A percentile compares a stretch with the other conserved stretches of the same genome.
These are phyloP conservation scores for Wallemia hederae DNA, from an alignment of 1,284 basidiomycete species.

Conservation along the genomic window DNA sequence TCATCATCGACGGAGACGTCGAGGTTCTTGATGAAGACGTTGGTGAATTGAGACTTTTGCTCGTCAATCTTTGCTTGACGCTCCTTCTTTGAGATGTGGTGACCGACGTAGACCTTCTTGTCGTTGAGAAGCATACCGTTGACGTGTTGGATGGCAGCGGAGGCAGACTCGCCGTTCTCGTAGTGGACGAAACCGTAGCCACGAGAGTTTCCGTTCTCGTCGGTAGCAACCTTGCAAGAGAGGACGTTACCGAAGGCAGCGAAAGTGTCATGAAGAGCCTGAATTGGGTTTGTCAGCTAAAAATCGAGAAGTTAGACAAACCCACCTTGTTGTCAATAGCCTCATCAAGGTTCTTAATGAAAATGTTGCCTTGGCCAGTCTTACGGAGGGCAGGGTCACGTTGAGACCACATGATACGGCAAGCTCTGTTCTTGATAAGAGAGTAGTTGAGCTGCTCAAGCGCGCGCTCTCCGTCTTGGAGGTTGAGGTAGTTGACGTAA, in stretches of 20 bases:
- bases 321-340: slow-evolving; percentile 89
- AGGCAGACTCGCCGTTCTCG: slow-evolving; percentile 87
- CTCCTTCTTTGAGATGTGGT: slow-evolving; percentile 95
- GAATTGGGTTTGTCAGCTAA: background rate
- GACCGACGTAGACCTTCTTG: slow-evolving; percentile 94
- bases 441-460: slow-evolving; percentile 99
- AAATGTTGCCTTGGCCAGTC: slow-evolving; percentile 98
- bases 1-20: slow-evolving; percentile 59
- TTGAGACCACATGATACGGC: slow-evolving; percentile 99
- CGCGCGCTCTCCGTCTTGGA: slow-evolving; percentile 90
- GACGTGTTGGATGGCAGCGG: slow-evolving; percentile 87
- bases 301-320: slow-evolving; percentile 1
- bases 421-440: slow-evolving; percentile 88
- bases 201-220: slow-evolving; percentile 69
- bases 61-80: slow-evolving; percentile 95
- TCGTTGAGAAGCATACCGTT: slow-evolving; percentile 99
- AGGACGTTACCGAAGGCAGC: slow-evolving; percentile 95
- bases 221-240: slow-evolving; percentile 96
- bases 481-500: slow-evolving; percentile 97
- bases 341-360: slow-evolving; percentile 99
- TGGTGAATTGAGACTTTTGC: slow-evolving; percentile 87
- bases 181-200: slow-evolving; percentile 99
- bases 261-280: slow-evolving; percentile 98
- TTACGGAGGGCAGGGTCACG: slow-evolving; percentile 96
- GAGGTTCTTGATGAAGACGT: slow-evolving; percentile 94